Evolutionary conservation across 83 land plant genomes (phyloP).

Genomic region (Isoetes engelmannii): DNA sequence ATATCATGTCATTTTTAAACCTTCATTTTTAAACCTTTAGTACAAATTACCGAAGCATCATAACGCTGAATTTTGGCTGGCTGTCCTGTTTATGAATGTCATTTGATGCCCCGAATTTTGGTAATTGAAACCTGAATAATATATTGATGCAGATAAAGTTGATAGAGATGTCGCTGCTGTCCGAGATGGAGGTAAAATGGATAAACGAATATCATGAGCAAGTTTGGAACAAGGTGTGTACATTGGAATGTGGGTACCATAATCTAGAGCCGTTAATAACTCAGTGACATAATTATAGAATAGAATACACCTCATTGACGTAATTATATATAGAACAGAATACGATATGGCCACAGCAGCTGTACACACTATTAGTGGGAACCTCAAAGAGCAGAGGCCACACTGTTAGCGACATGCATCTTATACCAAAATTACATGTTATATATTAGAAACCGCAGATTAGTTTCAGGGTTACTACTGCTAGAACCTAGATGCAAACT

Average conservation of each 20-base stretch:
- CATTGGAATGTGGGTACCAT: constrained; percentile 4
- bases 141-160: constrained; percentile 23
- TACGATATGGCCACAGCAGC: neutral
- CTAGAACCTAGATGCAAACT: too few species aligned
- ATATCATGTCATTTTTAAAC: neutral
- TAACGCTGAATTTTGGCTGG: neutral
- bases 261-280: neutral
- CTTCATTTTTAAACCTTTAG: neutral
- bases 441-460: neutral
- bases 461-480: too few species aligned
- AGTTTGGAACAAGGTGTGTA: constrained; percentile 36
- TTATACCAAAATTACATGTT: neutral
- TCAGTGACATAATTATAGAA: neutral
- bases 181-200: constrained; percentile 30
- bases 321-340: neutral
- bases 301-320: neutral
- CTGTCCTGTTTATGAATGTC: neutral
- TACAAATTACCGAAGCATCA: neutral
- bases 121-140: too few species aligned
- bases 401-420: neutral
- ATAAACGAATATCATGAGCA: constrained; percentile 31
- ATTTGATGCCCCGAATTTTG: neutral
- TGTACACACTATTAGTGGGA: neutral
- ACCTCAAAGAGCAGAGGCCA: neutral
- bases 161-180: constrained; percentile 24